These are phyloP conservation scores for Exophiala aquamarina DNA, from an alignment of 2,329 filamentous ascomycete genomes.

Conservation along the genomic window DNA sequence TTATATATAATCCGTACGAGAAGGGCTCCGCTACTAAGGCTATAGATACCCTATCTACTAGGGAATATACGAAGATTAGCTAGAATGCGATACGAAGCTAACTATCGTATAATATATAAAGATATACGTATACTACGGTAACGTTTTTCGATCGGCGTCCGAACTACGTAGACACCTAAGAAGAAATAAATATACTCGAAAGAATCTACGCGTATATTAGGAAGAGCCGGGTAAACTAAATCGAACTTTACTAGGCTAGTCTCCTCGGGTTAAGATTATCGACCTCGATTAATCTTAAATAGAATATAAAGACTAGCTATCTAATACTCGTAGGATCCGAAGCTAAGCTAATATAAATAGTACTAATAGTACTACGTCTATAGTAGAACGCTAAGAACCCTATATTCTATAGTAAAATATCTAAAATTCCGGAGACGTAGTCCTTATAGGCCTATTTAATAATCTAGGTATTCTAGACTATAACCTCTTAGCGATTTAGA, in stretches of 20 bases:
- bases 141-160: neutral
- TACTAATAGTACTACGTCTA: neutral
- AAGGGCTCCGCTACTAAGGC: too few relatives aligned
- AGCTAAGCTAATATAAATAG: too few relatives aligned
- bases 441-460: constrained; percentile 27
- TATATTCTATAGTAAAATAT: constrained; percentile 31
- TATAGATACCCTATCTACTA: constrained; percentile 12
- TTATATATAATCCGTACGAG: too few relatives aligned
- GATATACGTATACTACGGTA: constrained; percentile 25
- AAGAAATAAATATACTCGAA: constrained; percentile 6
- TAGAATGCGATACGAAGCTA: constrained; percentile 21
- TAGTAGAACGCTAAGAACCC: constrained; percentile 11
- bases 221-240: neutral
- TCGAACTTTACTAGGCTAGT: constrained; percentile 1
- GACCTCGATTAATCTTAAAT: neutral
- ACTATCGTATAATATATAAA: constrained; percentile 23
- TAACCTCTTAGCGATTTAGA: too few relatives aligned
- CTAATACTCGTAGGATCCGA: neutral
- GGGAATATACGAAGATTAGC: constrained; percentile 26
- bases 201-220: constrained; percentile 3
- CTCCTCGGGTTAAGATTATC: neutral
- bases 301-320: neutral
- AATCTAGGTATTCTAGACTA: too few relatives aligned
- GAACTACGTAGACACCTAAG: constrained; percentile 23
- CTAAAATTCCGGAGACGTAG: constrained; percentile 26